Evolutionary conservation across 2,329 filamentous ascomycete genomes (phyloP).

Genomic region (Mollisiaceae sp.): DNA sequence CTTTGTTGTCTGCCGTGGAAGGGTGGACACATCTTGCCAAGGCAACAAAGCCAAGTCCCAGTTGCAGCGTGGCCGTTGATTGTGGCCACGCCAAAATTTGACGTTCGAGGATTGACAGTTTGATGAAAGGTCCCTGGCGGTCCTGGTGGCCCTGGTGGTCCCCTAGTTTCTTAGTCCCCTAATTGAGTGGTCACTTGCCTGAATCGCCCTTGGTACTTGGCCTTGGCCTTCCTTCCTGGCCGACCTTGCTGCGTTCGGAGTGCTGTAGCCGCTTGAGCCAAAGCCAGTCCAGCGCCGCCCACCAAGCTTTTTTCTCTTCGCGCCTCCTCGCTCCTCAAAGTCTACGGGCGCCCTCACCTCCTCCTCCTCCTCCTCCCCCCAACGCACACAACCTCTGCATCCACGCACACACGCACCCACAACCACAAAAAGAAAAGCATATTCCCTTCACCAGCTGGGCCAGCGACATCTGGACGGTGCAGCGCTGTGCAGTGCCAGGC

Average conservation of each 20-base stretch:
- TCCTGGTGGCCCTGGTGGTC: too few species aligned
- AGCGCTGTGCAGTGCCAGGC: conserved; percentile 14
- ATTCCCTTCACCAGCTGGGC: neutral
- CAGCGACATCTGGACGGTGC: conserved; percentile 5
- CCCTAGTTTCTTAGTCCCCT: too few species aligned
- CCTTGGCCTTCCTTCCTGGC: neutral
- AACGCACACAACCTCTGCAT: neutral
- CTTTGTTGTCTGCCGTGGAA: too few species aligned
- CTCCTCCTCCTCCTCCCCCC: neutral
- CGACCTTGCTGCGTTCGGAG: too few species aligned
- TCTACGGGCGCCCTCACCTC: neutral
- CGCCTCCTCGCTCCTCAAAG: neutral
- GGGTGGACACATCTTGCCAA: too few species aligned
- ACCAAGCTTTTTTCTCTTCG: neutral
- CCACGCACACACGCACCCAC: neutral
- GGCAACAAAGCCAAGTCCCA: too few species aligned
- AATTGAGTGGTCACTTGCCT: neutral
- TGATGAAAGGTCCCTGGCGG: too few species aligned
- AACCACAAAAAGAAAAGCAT: conserved; percentile 16
- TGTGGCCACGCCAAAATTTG: too few species aligned
- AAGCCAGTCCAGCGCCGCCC: neutral
- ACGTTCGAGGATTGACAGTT: too few species aligned
- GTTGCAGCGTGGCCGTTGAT: too few species aligned
- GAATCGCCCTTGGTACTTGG: neutral
- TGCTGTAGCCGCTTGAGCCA: neutral